A percentile compares a stretch with the other conserved stretches of the same genome.
Evolutionary conservation across 1,284 basidiomycete genomes (phyloP).

Genomic region (Pseudozyma tsukubaensis): DNA sequence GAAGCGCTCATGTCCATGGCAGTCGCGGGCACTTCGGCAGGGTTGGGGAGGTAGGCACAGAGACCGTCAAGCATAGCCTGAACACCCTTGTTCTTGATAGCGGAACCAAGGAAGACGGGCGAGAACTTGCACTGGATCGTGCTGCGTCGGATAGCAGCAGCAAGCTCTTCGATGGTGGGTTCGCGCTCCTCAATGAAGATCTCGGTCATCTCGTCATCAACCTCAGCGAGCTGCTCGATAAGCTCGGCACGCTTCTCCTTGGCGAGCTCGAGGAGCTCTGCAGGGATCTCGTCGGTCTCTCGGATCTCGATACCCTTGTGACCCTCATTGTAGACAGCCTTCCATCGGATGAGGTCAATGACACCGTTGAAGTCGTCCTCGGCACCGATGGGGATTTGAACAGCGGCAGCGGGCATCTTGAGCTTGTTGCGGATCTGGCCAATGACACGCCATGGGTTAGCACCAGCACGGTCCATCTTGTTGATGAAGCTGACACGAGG

Average conservation of each 20-base stretch:
- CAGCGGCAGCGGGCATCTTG: slow-evolving; percentile 90
- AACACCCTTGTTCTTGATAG: slow-evolving; percentile 96
- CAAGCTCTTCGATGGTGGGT: slow-evolving; percentile 75
- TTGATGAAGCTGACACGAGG: slow-evolving; percentile 97
- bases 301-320: slow-evolving; percentile 87
- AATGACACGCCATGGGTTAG: slow-evolving; percentile 96
- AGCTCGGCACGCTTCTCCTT: slow-evolving; percentile 76
- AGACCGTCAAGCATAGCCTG: slow-evolving; percentile 95
- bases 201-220: slow-evolving; percentile 93
- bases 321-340: slow-evolving; percentile 93
- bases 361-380: slow-evolving; percentile 90
- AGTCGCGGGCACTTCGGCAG: slow-evolving; percentile 80
- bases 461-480: slow-evolving; percentile 99
- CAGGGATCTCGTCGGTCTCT: slow-evolving; percentile 90
- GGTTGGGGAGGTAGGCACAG: slow-evolving; percentile 93
- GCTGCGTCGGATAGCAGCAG: slow-evolving; percentile 84
- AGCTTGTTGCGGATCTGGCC: slow-evolving; percentile 92
- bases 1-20: slow-evolving; percentile 85
- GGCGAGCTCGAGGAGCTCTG: slow-evolving; percentile 72
- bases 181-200: slow-evolving; percentile 80
- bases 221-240: slow-evolving; percentile 94
- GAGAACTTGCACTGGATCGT: slow-evolving; percentile 91
- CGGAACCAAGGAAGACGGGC: slow-evolving; percentile 96
- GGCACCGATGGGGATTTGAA: slow-evolving; percentile 93
- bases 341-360: slow-evolving; percentile 94